These are phyloP conservation scores for Clohesyomyces aquaticus DNA, from an alignment of 495 filamentous ascomycete species.

Conservation along the genomic window DNA sequence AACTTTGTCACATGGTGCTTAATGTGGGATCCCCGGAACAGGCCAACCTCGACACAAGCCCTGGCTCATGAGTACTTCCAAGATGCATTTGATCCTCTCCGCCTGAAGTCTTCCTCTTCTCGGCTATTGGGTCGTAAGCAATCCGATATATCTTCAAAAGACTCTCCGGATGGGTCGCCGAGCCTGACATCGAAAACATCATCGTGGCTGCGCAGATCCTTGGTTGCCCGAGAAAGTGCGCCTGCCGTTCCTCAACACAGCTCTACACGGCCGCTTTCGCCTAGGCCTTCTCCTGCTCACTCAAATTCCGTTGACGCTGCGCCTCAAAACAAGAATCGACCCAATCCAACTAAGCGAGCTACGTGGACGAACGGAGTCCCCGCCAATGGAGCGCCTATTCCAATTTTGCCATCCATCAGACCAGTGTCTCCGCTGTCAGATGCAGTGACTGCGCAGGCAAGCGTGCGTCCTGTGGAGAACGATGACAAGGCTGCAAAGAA, in stretches of 20 bases:
- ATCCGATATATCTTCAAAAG: slow-evolving; percentile 74
- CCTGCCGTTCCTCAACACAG: slow-evolving; percentile 56
- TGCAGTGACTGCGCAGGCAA: slow-evolving; percentile 87
- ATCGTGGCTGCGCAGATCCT: slow-evolving; percentile 94
- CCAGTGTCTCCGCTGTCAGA: slow-evolving; percentile 93
- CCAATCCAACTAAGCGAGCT: slow-evolving; percentile 70
- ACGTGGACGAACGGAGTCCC: slow-evolving; percentile 79
- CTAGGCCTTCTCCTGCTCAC: slow-evolving; percentile 63
- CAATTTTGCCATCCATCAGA: slow-evolving; percentile 92
- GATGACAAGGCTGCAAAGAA: slow-evolving; percentile 84
- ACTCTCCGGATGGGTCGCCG: slow-evolving; percentile 65
- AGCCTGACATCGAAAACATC: slow-evolving; percentile 73
- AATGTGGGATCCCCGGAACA: slow-evolving; percentile 97
- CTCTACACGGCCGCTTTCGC: slow-evolving; percentile 43
- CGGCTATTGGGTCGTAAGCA: slow-evolving; percentile 84
- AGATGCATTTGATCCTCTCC: slow-evolving; percentile 91
- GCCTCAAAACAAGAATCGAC: slow-evolving; percentile 58
- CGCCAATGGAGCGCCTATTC: slow-evolving; percentile 90
- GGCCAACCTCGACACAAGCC: slow-evolving; percentile 94
- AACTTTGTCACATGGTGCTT: slow-evolving; percentile 98
- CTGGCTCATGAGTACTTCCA: slow-evolving; percentile 91
- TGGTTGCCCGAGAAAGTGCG: slow-evolving; percentile 72
- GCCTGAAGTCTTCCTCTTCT: slow-evolving; percentile 88
- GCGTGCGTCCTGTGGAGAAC: slow-evolving; percentile 52
- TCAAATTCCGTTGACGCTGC: slow-evolving; percentile 53